These are phyloP conservation scores for slime mould (Dictyostelium discoideum) DNA, from an alignment of 78 protist species.

Conservation along the genomic window dicty_2.7 NC_007090.3:613001-613500, in stretches of 20 bases:
- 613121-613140: slow-evolving; percentile 38
- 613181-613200: slow-evolving; percentile 81
- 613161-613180: slow-evolving; percentile 85
- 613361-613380: neutral
- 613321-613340: slow-evolving; percentile 73
- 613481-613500: slow-evolving; percentile 66
- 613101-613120: slow-evolving; percentile 72
- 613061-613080: slow-evolving; percentile 35
- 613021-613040: slow-evolving; percentile 78
- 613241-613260: slow-evolving; percentile 35
- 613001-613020: slow-evolving; percentile 65
- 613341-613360: slow-evolving; percentile 2
- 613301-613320: slow-evolving; percentile 82
- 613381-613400: neutral
- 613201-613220: slow-evolving; percentile 61
- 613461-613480: slow-evolving; percentile 41
- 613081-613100: slow-evolving; percentile 32
- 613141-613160: slow-evolving; percentile 70
- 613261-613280: slow-evolving; percentile 66
- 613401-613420: slow-evolving; percentile 1
- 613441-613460: slow-evolving; percentile 9
- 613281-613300: slow-evolving; percentile 47
- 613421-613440: slow-evolving; percentile 53
- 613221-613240: slow-evolving; percentile 37
- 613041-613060: slow-evolving; percentile 70